phyloP scores from a whole-genome alignment of 805 yeast genomes.

The Starmerella stigmatis region DNA sequence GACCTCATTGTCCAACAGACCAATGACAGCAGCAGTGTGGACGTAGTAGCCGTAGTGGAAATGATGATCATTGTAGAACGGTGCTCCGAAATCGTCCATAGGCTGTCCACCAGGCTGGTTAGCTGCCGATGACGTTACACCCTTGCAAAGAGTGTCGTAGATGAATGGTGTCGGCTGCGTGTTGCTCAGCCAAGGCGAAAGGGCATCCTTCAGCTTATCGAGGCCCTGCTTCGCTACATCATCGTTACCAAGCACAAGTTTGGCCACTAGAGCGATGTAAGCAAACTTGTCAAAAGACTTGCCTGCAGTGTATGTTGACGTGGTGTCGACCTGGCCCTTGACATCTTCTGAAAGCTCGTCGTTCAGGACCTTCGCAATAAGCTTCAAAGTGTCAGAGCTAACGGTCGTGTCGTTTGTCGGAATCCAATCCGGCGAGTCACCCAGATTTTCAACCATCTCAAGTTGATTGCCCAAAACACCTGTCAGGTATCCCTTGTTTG shows the following conservation, averaged over 20 bases:
- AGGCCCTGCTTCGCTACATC: constrained; percentile 43
- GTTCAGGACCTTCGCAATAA: constrained; percentile 41
- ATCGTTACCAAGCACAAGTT: constrained; percentile 51
- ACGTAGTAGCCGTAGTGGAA: constrained; percentile 78
- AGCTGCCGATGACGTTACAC: constrained; percentile 33
- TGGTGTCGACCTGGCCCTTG: constrained; percentile 47
- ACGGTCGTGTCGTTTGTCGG: constrained; percentile 44
- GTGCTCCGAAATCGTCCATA: constrained; percentile 61
- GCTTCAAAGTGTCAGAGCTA: constrained; percentile 34
- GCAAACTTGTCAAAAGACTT: constrained; percentile 86
- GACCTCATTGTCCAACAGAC: constrained; percentile 43
- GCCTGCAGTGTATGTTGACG: constrained; percentile 87
- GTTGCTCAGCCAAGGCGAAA: constrained; percentile 59
- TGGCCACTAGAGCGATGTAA: constrained; percentile 63
- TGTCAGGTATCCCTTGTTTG: constrained; percentile 37
- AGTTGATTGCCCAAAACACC: constrained; percentile 31
- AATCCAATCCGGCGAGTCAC: constrained; percentile 39
- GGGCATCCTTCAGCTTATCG: constrained; percentile 52
- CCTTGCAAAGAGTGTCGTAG: constrained; percentile 59
- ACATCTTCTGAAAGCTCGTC: constrained; percentile 48
- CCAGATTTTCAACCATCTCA: constrained; percentile 33
- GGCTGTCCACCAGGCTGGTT: constrained; percentile 42
- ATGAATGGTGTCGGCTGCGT: constrained; percentile 60
- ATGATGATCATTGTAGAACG: constrained; percentile 76
- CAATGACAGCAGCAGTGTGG: constrained; percentile 74